phyloP scores from a whole-genome alignment of 2,329 filamentous ascomycete species.

The Fusarium goolgardi region DNA sequence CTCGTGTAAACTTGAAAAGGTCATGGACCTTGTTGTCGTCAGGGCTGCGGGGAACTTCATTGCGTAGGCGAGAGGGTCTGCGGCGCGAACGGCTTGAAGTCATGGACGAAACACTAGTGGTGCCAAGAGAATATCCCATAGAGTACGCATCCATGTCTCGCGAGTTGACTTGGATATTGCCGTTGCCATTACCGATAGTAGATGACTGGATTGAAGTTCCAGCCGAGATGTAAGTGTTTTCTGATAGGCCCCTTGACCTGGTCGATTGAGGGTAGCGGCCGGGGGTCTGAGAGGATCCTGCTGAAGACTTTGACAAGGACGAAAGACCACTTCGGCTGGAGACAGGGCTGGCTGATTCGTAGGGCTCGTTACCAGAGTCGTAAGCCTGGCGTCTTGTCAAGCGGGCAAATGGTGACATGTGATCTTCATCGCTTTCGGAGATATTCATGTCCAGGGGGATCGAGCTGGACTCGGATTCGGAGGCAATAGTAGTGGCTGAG shows the following conservation, averaged over 20 bases:
- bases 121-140: conserved; percentile 54
- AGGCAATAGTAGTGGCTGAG: conserved; percentile 60
- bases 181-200: conserved; percentile 45
- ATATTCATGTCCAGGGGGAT: conserved; percentile 68
- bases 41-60: conserved; percentile 83
- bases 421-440: conserved; percentile 82
- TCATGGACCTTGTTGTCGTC: conserved; percentile 78
- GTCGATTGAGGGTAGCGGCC: conserved; percentile 63
- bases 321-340: conserved; percentile 74
- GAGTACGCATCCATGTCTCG: conserved; percentile 66
- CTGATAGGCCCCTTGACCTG: conserved; percentile 66
- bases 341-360: conserved; percentile 74
- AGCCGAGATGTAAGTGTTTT: conserved; percentile 76
- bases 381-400: conserved; percentile 76
- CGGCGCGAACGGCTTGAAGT: conserved; percentile 61
- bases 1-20: conserved; percentile 86
- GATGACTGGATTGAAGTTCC: conserved; percentile 62
- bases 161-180: conserved; percentile 20
- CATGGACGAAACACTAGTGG: conserved; percentile 57
- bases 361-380: conserved; percentile 69
- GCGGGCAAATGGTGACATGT: conserved; percentile 79
- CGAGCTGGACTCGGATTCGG: conserved; percentile 66
- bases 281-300: conserved; percentile 66
- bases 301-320: conserved; percentile 65
- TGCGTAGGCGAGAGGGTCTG: conserved; percentile 76